phyloP scores from a whole-genome alignment of 345 rosid species.

The Ricinus communis region DNA sequence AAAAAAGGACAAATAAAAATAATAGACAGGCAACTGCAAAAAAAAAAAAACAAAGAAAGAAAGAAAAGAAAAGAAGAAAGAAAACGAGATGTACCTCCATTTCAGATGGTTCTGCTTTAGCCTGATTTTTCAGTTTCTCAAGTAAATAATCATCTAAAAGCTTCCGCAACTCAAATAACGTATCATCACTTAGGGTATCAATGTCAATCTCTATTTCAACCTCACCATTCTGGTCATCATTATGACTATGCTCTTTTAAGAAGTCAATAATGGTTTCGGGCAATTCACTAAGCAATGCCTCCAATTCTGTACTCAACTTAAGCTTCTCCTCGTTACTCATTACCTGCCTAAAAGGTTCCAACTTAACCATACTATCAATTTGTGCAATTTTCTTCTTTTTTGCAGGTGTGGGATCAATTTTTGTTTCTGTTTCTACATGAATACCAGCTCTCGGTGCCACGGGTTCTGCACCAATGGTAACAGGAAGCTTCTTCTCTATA shows the following conservation, averaged over 20 bases:
- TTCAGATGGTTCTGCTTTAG: conserved; percentile 63
- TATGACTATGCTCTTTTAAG: conserved; percentile 60
- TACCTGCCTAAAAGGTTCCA: conserved; percentile 40
- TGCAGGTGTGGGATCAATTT: conserved; percentile 22
- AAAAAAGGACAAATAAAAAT: neutral
- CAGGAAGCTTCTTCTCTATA: conserved; percentile 71
- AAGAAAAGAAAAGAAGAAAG: neutral
- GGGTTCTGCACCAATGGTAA: conserved; percentile 19
- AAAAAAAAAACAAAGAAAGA: neutral
- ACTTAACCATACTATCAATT: conserved; percentile 34
- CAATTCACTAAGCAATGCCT: conserved; percentile 44
- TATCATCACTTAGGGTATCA: conserved; percentile 61
- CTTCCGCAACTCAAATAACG: conserved; percentile 61
- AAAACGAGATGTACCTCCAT: conserved; percentile 57
- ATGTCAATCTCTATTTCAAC: conserved; percentile 91
- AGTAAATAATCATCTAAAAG: conserved; percentile 68
- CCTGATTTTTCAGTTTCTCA: conserved; percentile 49
- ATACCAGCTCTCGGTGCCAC: conserved; percentile 35
- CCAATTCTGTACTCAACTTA: conserved; percentile 18
- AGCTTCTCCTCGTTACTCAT: conserved; percentile 23
- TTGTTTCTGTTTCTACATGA: conserved; percentile 27
- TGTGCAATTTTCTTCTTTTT: conserved; percentile 45
- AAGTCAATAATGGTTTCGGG: conserved; percentile 73
- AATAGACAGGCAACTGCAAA: conserved; percentile 1
- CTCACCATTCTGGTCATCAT: conserved; percentile 55